Base-by-base conservation (phyloP, 495 filamentous ascomycete genomes). In the Staphylotrichum tortipilum region DNA sequence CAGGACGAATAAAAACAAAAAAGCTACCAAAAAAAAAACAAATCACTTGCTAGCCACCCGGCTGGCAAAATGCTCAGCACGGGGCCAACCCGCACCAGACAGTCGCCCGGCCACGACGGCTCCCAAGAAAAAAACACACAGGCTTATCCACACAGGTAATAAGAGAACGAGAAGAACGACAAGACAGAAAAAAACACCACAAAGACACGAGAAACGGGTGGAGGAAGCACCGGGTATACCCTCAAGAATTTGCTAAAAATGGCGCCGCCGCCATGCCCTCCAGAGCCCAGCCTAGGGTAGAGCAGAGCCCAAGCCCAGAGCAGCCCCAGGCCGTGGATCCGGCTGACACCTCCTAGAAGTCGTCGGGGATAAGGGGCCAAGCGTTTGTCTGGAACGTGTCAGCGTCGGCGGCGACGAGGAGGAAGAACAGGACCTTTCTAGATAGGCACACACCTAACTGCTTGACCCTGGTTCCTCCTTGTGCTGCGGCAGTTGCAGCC, bases 401-500 rank as follows among this genome's bases (percentile, higher is more conserved):
- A 49, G 29, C 14, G 39, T 15, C 34, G 12, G 47, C 47, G 1
- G 24, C n/a, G 44, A n/a, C 7, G 15, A 29, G 12, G 14, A 26
- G 17, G 29, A 18, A 37, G 44, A 17, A 11, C 29, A 30, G 37
- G 23, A 21, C n/a, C n/a, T n/a, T n/a, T 28, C 41, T 37, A 34
- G 11, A 1, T 7, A 26, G 29, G n/a, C n/a, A n/a, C n/a, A n/a
- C 41, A 44, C 38, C 53, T 64, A 64, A 30, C 52, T 59, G 56
- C 54, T 61, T 44, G 55, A 29, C 19, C 56, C 53, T 1, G 59
- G 22, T 49, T 75, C 70, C 40, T 72, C 71, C 50, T 74, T 75
- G 44, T 68, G 42, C 51, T 71, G 60, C 3, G 65, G 68, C 15
- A 57, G 46, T 56, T 69, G 70, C 24, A 92, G 73, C 33, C 87